Percentiles rank a stretch among this genome's conserved stretches.
Conservation (phyloP, 106 monocot genomes). For the Vanilla planifolia region DNA sequence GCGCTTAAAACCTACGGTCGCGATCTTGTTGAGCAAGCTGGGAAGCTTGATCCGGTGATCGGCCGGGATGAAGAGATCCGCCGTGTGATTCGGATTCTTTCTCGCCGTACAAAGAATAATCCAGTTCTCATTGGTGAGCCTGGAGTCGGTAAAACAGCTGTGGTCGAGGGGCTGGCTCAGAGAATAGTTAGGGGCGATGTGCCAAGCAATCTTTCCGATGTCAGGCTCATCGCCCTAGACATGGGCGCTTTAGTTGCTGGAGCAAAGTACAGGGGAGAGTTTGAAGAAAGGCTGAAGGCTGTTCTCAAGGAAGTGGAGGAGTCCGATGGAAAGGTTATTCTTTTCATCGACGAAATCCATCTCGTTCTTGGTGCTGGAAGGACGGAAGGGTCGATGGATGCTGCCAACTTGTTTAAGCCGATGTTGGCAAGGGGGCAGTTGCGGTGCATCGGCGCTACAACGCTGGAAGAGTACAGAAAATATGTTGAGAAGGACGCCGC, state of each 20-base stretch:
- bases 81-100: conserved; percentile 40
- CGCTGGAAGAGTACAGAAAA: conserved; percentile 61
- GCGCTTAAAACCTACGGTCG: conserved; percentile 53
- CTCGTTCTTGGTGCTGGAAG: conserved; percentile 57
- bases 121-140: conserved; percentile 73
- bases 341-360: conserved; percentile 77
- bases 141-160: conserved; percentile 69
- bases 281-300: conserved; percentile 61
- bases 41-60: conserved; percentile 57
- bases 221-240: conserved; percentile 53
- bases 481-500: conserved; percentile 68
- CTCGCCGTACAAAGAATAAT: conserved; percentile 63
- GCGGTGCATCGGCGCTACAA: conserved; percentile 63
- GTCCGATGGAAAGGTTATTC: conserved; percentile 57
- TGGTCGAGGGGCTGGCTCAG: conserved; percentile 71
- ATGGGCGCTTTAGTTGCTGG: conserved; percentile 61
- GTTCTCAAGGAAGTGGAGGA: conserved; percentile 71
- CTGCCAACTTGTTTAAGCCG: conserved; percentile 57
- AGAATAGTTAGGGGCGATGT: conserved; percentile 59
- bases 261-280: conserved; percentile 54
- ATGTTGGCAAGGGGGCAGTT: conserved; percentile 64
- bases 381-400: conserved; percentile 65
- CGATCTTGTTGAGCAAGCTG: conserved; percentile 59
- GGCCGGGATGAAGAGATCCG: conserved; percentile 67
- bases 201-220: conserved; percentile 49